Conservation (phyloP, 768 basidiomycete species). For the Hebeloma cylindrosporum region DNA sequence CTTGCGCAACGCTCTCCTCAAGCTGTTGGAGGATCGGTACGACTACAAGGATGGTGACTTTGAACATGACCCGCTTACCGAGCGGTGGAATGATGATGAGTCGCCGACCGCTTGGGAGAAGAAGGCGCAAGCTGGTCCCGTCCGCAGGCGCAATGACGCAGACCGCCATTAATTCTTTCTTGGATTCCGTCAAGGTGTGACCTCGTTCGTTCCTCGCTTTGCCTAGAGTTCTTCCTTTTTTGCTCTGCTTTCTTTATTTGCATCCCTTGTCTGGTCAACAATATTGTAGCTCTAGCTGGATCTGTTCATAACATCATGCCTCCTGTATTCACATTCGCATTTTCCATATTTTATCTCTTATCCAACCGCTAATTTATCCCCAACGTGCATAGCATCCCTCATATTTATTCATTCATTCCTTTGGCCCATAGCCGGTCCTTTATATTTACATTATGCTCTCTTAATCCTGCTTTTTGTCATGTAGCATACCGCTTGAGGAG, state of each 20-base stretch:
- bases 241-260: constrained; percentile 4
- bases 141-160: constrained; percentile 35
- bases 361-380: constrained; percentile 10
- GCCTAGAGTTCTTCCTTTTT: background rate
- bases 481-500: too few relatives aligned
- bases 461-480: too few relatives aligned
- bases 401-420: constrained; percentile 21
- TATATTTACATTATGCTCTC: too few relatives aligned
- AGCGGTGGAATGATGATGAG: constrained; percentile 70
- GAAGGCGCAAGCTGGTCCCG: constrained; percentile 41
- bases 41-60: constrained; percentile 86
- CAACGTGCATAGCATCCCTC: constrained; percentile 9
- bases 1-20: constrained; percentile 75
- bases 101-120: constrained; percentile 65
- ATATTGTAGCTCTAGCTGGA: constrained; percentile 15
- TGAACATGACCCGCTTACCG: constrained; percentile 63
- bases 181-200: background rate
- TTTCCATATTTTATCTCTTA: constrained; percentile 1
- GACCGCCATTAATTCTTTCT: constrained; percentile 14
- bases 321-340: constrained; percentile 8
- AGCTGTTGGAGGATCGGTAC: constrained; percentile 69
- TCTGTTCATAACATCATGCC: constrained; percentile 8
- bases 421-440: constrained; percentile 8
- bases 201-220: constrained; percentile 5
- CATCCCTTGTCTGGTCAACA: too few relatives aligned